phyloP scores from a whole-genome alignment of 768 basidiomycete genomes.

The Xerocomus brunneocitrinus region DNA sequence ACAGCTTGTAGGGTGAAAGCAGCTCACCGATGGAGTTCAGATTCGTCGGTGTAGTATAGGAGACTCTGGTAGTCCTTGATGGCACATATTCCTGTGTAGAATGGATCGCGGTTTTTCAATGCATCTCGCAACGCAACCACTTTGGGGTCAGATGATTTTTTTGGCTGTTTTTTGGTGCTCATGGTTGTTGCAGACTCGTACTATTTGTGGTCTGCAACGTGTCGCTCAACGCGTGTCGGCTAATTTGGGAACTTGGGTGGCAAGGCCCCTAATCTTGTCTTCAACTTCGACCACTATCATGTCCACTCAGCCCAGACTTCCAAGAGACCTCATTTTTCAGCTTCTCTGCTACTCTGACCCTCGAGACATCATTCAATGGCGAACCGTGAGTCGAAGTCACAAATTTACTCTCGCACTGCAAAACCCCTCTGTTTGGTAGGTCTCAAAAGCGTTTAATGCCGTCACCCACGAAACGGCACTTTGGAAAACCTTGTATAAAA shows the following conservation, averaged over 20 bases:
- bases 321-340: background rate
- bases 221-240: too few species aligned
- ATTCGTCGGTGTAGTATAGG: background rate
- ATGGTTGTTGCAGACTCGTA: too few species aligned
- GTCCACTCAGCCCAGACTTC: background rate
- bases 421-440: background rate
- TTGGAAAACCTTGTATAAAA: background rate
- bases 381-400: background rate
- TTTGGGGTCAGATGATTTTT: background rate
- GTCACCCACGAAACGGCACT: background rate
- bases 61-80: constrained; percentile 1
- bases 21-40: background rate
- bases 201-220: too few species aligned
- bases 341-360: background rate
- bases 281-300: too few species aligned
- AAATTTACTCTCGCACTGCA: background rate
- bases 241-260: too few species aligned
- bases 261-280: too few species aligned
- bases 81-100: background rate
- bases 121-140: background rate
- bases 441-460: constrained; percentile 2
- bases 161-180: background rate
- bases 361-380: constrained; percentile 1
- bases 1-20: constrained; percentile 5
- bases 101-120: background rate